phyloP scores from a whole-genome alignment of 257 asterid species.

The Gynochthodes officinalis region DNA sequence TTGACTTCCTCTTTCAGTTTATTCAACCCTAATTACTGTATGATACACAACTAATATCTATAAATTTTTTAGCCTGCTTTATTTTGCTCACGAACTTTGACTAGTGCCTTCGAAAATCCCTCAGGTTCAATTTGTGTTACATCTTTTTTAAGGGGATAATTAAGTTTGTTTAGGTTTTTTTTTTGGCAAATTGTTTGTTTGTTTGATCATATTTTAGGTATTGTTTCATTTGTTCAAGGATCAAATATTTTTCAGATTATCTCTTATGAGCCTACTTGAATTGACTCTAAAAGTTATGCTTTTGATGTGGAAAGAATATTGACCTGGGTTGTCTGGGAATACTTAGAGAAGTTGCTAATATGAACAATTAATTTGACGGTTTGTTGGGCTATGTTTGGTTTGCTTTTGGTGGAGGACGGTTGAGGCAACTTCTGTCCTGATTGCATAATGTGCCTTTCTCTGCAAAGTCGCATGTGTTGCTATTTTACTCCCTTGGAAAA shows the following conservation, averaged over 20 bases:
- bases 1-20: neutral
- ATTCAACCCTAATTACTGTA: neutral
- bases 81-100: too few species aligned
- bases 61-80: neutral
- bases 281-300: neutral
- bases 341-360: neutral
- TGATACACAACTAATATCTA: too few species aligned
- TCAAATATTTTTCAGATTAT: neutral
- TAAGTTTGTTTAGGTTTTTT: neutral
- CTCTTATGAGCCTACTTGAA: neutral
- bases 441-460: neutral
- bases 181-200: neutral
- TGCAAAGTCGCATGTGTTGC: neutral
- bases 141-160: neutral
- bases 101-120: neutral
- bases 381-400: neutral
- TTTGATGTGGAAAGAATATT: neutral
- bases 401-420: neutral
- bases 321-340: neutral
- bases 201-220: neutral
- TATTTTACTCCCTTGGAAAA: too few species aligned
- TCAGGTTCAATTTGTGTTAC: neutral
- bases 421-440: neutral
- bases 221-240: too few species aligned
- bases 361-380: neutral